A percentile compares a stretch with the other conserved stretches of the same genome.
These are phyloP conservation scores for Monosporozyma unispora DNA, from an alignment of 805 yeast genomes.

Conservation along the genomic window DNA sequence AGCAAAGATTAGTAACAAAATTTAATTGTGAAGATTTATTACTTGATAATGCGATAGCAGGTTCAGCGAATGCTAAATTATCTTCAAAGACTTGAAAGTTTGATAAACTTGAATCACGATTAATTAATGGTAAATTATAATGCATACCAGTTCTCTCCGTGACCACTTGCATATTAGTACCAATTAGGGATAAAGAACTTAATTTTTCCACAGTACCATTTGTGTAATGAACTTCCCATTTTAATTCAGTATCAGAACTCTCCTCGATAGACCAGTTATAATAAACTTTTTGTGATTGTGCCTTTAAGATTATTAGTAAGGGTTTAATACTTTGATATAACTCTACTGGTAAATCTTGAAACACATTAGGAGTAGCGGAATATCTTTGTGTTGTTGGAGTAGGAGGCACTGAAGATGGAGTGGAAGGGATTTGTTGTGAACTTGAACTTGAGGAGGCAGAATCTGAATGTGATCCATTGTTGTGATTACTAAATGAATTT, in stretches of 20 bases:
- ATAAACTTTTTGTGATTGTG: slow-evolving; percentile 12
- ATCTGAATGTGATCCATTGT: neutral
- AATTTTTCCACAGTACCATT: slow-evolving; percentile 1
- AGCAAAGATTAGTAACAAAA: slow-evolving; percentile 8
- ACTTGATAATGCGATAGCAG: slow-evolving; percentile 2
- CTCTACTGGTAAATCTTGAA: slow-evolving; percentile 10
- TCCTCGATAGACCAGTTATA: slow-evolving; percentile 6
- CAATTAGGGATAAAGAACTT: slow-evolving; percentile 2
- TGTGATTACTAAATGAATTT: neutral
- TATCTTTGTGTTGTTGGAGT: neutral
- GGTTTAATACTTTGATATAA: slow-evolving; percentile 10
- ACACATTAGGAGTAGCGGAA: slow-evolving; percentile 1
- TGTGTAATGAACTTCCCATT: neutral
- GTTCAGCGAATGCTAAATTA: slow-evolving; percentile 6
- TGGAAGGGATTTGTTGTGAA: neutral
- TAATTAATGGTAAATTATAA: slow-evolving; percentile 1
- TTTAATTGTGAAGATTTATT: neutral
- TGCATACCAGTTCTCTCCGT: neutral
- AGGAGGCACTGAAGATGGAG: slow-evolving; percentile 2
- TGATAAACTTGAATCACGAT: neutral
- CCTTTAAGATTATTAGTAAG: slow-evolving; percentile 10
- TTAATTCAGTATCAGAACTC: neutral
- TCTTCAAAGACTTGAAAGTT: slow-evolving; percentile 1
- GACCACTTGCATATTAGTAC: slow-evolving; percentile 1
- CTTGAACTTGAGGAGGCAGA: neutral